A percentile compares a stretch with the other conserved stretches of the same genome.
These are phyloP conservation scores for Astrothelium subdiscretum DNA, from an alignment of 495 filamentous ascomycete species.

Conservation along the genomic window DNA sequence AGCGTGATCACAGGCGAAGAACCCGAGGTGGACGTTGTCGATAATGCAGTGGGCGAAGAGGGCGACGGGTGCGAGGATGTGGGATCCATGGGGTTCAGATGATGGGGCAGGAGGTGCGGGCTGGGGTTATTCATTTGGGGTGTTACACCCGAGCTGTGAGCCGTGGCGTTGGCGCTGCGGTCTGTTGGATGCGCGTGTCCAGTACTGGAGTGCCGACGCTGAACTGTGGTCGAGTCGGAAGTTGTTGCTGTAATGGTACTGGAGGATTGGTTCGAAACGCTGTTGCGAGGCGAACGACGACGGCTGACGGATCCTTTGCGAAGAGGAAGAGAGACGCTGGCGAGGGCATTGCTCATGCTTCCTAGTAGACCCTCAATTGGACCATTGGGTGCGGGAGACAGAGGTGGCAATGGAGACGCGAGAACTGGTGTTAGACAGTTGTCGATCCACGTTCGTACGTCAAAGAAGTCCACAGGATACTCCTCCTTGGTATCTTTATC, in stretches of 20 bases:
- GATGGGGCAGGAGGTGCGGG: neutral
- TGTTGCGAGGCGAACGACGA: neutral
- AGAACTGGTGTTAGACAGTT: conserved; percentile 72
- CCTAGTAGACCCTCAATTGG: neutral
- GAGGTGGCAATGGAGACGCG: conserved; percentile 42
- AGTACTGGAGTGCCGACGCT: neutral
- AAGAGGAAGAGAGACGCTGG: conserved; percentile 14
- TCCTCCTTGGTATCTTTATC: conserved; percentile 71
- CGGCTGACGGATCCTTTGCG: conserved; percentile 21
- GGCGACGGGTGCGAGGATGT: neutral
- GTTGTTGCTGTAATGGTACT: neutral
- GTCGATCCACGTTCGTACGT: conserved; percentile 65
- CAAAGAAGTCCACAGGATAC: conserved; percentile 78
- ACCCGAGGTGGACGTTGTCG: conserved; percentile 27
- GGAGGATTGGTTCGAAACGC: neutral
- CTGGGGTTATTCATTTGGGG: neutral
- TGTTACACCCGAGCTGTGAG: conserved; percentile 1
- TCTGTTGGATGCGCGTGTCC: neutral
- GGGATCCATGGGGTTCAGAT: neutral
- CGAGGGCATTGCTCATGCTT: conserved; percentile 28
- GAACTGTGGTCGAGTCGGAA: conserved; percentile 8
- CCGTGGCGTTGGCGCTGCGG: neutral
- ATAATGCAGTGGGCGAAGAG: conserved; percentile 1
- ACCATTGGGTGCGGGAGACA: conserved; percentile 11
- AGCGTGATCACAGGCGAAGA: conserved; percentile 30